Evolutionary conservation across 495 filamentous ascomycete species (phyloP).

Genomic region (Daldinia concentrica): DNA sequence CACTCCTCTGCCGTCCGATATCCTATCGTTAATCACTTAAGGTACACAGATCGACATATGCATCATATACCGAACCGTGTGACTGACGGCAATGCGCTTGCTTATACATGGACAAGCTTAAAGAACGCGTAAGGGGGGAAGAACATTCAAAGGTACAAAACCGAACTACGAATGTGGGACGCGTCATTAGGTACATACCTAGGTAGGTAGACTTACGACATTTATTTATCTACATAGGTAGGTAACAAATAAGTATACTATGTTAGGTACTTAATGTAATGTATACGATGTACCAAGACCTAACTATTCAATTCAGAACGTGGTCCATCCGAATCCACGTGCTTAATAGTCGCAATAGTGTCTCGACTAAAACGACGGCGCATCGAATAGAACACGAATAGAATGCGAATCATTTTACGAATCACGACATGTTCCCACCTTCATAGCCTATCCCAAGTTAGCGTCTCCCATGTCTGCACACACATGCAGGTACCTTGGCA

Average conservation of each 20-base stretch:
- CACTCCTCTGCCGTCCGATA: not conserved
- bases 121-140: no score
- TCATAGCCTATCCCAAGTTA: not conserved
- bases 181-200: slow-evolving; percentile 25
- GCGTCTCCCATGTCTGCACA: not conserved
- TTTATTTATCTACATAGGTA: no score
- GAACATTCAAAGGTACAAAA: not conserved
- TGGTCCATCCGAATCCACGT: not conserved
- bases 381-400: slow-evolving; percentile 4
- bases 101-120: no score
- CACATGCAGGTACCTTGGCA: not conserved
- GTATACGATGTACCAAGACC: not conserved
- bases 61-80: not conserved
- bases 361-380: slow-evolving; percentile 23
- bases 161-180: slow-evolving; percentile 11
- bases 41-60: not conserved
- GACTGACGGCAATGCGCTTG: not conserved
- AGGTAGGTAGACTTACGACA: slow-evolving; percentile 3
- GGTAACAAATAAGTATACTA: no score
- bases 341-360: slow-evolving; percentile 3
- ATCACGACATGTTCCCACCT: not conserved
- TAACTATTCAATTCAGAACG: not conserved
- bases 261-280: no score
- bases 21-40: not conserved
- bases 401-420: not conserved